A percentile compares a stretch with the other conserved stretches of the same genome.
Evolutionary conservation across 2,329 filamentous ascomycete genomes (phyloP).

Genomic region (Gaeumannomyces sp.): DNA sequence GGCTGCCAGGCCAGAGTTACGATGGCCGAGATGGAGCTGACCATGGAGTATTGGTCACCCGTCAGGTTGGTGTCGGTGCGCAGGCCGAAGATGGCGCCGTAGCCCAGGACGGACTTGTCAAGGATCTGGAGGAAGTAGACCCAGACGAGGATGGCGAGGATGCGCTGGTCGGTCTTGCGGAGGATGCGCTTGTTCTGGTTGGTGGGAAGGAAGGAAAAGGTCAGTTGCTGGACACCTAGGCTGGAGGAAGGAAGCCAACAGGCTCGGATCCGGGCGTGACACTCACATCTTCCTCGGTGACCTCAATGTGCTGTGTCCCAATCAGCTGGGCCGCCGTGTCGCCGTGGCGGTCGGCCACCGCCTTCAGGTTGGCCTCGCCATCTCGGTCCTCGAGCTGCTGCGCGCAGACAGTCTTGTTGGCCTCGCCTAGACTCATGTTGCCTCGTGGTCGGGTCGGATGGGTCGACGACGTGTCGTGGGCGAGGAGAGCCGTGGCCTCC

Average conservation of each 20-base stretch:
- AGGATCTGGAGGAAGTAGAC: conserved; percentile 55
- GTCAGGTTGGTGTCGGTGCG: conserved; percentile 41
- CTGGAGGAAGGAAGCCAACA: neutral
- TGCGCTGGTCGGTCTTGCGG: conserved; percentile 54
- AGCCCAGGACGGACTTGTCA: conserved; percentile 53
- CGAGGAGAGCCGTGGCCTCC: too few relatives aligned
- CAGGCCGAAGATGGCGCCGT: conserved; percentile 50
- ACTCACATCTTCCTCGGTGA: conserved; percentile 2
- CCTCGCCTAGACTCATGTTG: neutral
- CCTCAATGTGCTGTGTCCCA: neutral
- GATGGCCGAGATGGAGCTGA: conserved; percentile 52
- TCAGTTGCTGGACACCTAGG: neutral
- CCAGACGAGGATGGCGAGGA: conserved; percentile 49
- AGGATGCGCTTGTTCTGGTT: conserved; percentile 47
- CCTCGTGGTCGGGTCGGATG: neutral
- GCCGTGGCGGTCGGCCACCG: neutral
- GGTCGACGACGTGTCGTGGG: too few relatives aligned
- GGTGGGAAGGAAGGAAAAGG: neutral
- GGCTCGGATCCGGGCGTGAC: neutral
- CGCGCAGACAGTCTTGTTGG: neutral
- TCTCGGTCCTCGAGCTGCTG: neutral
- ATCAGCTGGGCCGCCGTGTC: conserved; percentile 5
- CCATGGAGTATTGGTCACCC: conserved; percentile 49
- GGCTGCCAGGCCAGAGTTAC: conserved; percentile 57
- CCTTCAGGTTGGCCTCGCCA: neutral